Evolutionary conservation across 2,329 filamentous ascomycete genomes (phyloP).

Genomic region (Fusarium heterosporum): DNA sequence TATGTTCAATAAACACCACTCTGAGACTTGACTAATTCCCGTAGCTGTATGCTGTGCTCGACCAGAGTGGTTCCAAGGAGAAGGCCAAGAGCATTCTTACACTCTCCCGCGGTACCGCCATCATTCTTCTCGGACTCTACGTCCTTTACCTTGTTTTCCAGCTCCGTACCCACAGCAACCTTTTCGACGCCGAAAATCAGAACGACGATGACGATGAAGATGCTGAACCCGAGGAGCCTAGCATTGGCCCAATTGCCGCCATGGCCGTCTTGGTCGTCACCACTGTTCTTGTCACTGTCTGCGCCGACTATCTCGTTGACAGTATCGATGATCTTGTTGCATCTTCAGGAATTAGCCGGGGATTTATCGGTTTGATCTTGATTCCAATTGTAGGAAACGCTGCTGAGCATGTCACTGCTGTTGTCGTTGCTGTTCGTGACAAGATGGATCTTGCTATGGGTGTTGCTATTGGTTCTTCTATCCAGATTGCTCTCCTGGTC

Average conservation of each 20-base stretch:
- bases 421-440: slow-evolving; percentile 81
- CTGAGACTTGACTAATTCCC: slow-evolving; percentile 29
- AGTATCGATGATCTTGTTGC: slow-evolving; percentile 80
- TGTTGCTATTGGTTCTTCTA: slow-evolving; percentile 83
- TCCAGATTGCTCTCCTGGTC: slow-evolving; percentile 85
- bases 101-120: slow-evolving; percentile 79
- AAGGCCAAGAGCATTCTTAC: slow-evolving; percentile 70
- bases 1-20: slow-evolving; percentile 49
- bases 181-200: slow-evolving; percentile 71
- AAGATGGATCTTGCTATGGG: slow-evolving; percentile 82
- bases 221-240: slow-evolving; percentile 58
- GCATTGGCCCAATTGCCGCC: slow-evolving; percentile 73
- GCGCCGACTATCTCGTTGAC: slow-evolving; percentile 81
- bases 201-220: slow-evolving; percentile 56
- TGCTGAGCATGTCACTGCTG: slow-evolving; percentile 83
- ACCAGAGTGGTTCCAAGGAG: slow-evolving; percentile 56
- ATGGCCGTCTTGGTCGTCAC: slow-evolving; percentile 74
- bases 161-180: slow-evolving; percentile 76
- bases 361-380: slow-evolving; percentile 82
- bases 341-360: slow-evolving; percentile 78
- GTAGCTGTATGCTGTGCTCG: slow-evolving; percentile 74
- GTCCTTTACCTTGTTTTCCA: slow-evolving; percentile 83
- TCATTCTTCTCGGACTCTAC: slow-evolving; percentile 81
- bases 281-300: slow-evolving; percentile 77
- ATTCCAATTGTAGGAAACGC: slow-evolving; percentile 85